These are phyloP conservation scores for Rhizophagus prolifer DNA, from an alignment of 192 early-diverging fungal genomes.

Conservation along the genomic window DNA sequence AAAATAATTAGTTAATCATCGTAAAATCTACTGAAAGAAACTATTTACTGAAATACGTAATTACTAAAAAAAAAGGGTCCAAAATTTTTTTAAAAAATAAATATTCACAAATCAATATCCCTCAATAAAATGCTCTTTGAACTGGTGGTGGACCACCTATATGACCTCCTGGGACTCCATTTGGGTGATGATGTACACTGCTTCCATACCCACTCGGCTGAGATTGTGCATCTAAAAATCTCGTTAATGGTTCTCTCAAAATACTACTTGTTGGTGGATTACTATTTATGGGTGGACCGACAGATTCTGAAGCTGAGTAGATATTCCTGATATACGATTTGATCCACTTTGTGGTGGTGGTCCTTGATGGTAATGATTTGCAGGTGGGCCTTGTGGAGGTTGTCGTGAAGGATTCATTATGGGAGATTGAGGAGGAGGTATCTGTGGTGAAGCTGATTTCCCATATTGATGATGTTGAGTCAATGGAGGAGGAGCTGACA, in stretches of 20 bases:
- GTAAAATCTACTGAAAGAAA: not conserved
- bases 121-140: not conserved
- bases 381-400: not conserved
- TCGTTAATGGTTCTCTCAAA: not conserved
- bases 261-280: not conserved
- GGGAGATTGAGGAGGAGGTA: not conserved
- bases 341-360: conserved; percentile 8
- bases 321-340: not conserved
- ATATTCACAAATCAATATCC: too few species aligned
- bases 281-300: not conserved
- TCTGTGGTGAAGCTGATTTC: not conserved
- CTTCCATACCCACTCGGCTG: not conserved
- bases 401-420: not conserved
- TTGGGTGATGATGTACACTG: not conserved
- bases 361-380: not conserved
- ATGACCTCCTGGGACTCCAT: not conserved
- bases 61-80: too few species aligned
- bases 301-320: not conserved
- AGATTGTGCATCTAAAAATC: not conserved
- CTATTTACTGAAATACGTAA: too few species aligned
- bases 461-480: too few species aligned
- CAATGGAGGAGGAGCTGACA: not conserved
- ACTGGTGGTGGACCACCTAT: not conserved
- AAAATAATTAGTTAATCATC: not conserved
- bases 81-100: too few species aligned